These are phyloP conservation scores for Hysterium pulicare DNA, from an alignment of 2,329 filamentous ascomycete species.

Conservation along the genomic window DNA sequence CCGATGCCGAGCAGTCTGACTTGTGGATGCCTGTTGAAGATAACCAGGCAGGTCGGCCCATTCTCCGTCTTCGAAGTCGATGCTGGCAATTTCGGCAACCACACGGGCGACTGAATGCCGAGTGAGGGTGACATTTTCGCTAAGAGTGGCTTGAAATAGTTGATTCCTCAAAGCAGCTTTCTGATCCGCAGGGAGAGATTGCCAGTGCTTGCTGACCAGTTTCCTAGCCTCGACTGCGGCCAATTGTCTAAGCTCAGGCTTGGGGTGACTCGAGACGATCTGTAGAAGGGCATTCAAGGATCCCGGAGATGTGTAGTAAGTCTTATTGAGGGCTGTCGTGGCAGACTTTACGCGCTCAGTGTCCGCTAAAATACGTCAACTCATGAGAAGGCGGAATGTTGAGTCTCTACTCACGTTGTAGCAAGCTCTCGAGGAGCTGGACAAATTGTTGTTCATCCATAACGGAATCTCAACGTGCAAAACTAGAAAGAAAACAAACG, in stretches of 20 bases:
- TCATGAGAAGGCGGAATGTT: conserved; percentile 6
- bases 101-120: conserved; percentile 86
- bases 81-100: conserved; percentile 78
- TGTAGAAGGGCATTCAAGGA: conserved; percentile 84
- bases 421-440: conserved; percentile 79
- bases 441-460: conserved; percentile 85
- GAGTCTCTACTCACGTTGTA: conserved; percentile 67
- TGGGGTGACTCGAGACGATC: conserved; percentile 75
- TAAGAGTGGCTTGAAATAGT: conserved; percentile 77
- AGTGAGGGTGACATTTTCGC: conserved; percentile 71
- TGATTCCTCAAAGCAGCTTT: conserved; percentile 78
- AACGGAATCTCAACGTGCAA: conserved; percentile 12
- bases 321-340: conserved; percentile 85
- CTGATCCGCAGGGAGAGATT: conserved; percentile 66
- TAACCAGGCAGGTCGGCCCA: conserved; percentile 78
- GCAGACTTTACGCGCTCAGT: conserved; percentile 74
- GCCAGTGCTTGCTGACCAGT: conserved; percentile 83
- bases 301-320: conserved; percentile 83
- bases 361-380: conserved; percentile 59
- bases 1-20: conserved; percentile 70
- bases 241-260: conserved; percentile 74
- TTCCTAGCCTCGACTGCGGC: conserved; percentile 87
- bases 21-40: conserved; percentile 75
- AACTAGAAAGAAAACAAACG: conserved; percentile 10
- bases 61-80: conserved; percentile 83